Percentiles rank a stretch among this genome's conserved stretches.
These are phyloP conservation scores for Volvox carteri DNA, from an alignment of 163 green algal species.

Conservation along the genomic window DNA sequence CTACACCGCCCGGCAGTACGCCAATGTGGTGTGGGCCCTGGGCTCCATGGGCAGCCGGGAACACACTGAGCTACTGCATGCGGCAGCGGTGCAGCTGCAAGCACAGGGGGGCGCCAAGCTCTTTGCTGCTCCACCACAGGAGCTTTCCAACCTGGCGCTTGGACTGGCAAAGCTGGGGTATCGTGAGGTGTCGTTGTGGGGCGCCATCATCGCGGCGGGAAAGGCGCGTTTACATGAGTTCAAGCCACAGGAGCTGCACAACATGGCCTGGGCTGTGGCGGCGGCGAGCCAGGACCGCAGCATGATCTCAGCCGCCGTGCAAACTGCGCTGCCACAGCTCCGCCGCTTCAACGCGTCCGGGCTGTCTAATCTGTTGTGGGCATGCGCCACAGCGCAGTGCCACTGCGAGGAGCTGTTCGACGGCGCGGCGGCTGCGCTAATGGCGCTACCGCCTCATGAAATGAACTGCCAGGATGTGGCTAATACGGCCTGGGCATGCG, in stretches of 20 bases:
- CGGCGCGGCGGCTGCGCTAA: constrained; percentile 31
- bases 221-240: constrained; percentile 57
- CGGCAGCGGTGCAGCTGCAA: constrained; percentile 21
- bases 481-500: constrained; percentile 62
- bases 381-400: constrained; percentile 46
- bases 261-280: constrained; percentile 72
- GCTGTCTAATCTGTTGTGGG: constrained; percentile 60
- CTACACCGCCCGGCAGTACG: constrained; percentile 49
- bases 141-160: constrained; percentile 63
- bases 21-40: constrained; percentile 59
- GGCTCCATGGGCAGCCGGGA: constrained; percentile 8
- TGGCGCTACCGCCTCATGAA: background rate
- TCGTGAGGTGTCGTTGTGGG: constrained; percentile 23
- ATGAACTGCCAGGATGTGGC: constrained; percentile 57
- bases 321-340: constrained; percentile 39
- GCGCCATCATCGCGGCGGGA: constrained; percentile 31
- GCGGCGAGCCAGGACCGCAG: constrained; percentile 36
- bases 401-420: constrained; percentile 37
- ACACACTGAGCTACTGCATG: constrained; percentile 22
- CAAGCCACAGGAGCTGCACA: constrained; percentile 70
- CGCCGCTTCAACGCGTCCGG: constrained; percentile 34
- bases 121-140: constrained; percentile 22
- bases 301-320: constrained; percentile 36
- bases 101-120: background rate
- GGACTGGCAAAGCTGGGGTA: constrained; percentile 58